A percentile compares a stretch with the other conserved stretches of the same genome.
These are phyloP conservation scores for Debaryomyces maramus DNA, from an alignment of 805 yeast genomes.

Conservation along the genomic window DNA sequence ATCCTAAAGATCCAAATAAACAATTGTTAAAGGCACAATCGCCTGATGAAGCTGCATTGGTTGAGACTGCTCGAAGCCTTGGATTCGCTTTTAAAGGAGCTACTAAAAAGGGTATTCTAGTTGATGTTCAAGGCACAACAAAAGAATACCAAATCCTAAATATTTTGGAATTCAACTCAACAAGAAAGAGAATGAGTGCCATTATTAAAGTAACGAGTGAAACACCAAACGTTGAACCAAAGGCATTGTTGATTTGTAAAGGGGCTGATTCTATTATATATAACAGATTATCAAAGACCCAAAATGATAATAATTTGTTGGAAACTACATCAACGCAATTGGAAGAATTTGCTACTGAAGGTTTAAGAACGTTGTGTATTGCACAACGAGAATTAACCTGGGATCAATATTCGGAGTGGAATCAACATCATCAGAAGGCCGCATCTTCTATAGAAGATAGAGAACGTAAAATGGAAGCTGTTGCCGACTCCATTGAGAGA, in stretches of 20 bases:
- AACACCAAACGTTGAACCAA: slow-evolving; percentile 40
- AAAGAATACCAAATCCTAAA: slow-evolving; percentile 73
- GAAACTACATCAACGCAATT: slow-evolving; percentile 69
- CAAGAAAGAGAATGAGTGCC: slow-evolving; percentile 87
- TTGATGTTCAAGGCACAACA: slow-evolving; percentile 67
- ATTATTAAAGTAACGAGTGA: slow-evolving; percentile 68
- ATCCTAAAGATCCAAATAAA: slow-evolving; percentile 57
- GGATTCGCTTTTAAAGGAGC: slow-evolving; percentile 67
- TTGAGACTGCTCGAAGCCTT: slow-evolving; percentile 75
- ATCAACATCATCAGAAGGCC: slow-evolving; percentile 59
- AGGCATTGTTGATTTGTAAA: slow-evolving; percentile 69
- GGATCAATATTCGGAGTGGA: slow-evolving; percentile 65
- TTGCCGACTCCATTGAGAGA: slow-evolving; percentile 71
- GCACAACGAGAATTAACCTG: slow-evolving; percentile 68
- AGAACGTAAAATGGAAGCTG: slow-evolving; percentile 71
- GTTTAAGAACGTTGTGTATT: slow-evolving; percentile 77
- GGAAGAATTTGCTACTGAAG: slow-evolving; percentile 80
- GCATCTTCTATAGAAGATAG: slow-evolving; percentile 61
- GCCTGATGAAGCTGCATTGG: slow-evolving; percentile 86
- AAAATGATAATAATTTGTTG: slow-evolving; percentile 50
- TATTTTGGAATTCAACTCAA: slow-evolving; percentile 75
- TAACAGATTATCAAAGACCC: slow-evolving; percentile 51
- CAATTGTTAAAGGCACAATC: slow-evolving; percentile 70
- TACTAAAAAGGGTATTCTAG: slow-evolving; percentile 66
- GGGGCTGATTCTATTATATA: slow-evolving; percentile 85